Evolutionary conservation across 495 filamentous ascomycete genomes (phyloP), one percentile per base, ranked within the genome.

Genomic region (Apiosordaria backusii): DNA sequence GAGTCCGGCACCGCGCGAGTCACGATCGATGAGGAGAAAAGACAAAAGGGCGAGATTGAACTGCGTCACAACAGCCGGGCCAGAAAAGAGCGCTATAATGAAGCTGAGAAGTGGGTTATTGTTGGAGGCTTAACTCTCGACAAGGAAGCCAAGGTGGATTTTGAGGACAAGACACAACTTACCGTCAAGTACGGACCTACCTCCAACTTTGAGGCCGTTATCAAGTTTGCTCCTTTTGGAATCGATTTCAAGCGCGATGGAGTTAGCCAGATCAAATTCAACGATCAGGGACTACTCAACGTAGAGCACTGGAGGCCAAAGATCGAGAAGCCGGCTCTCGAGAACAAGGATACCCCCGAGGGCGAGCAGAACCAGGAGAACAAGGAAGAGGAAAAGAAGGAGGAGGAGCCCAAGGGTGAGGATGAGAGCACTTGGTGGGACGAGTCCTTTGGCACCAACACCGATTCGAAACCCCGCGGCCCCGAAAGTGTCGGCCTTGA

Each of bases 401-500:
- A 66, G 60, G 68, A 75, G 50, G 64, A 68, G 22, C 18, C 72
- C 57, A 64, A 70, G 64, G 67, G 66, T 2, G 87, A 88, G 65
- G 91, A 97, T 63, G 89, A 97, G 73, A 88, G 88, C 73, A 97
- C 92, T 4, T 97, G 93, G 91, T 99, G 95, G 96, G 95, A 99
- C 19, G 95, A 99, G 78, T 84, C 84, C 55, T 98, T 99, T 77
- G 94, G 93, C 61, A 92, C 93, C 64, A 93, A 91, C 73, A 98
- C 93, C 4, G 95, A 99, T 76, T 85, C 89, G 13, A 98, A 98
- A 77, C 96, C 95, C 23, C 87, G 87, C 71, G 86, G 86, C 13
- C 96, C 95, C 1, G 96, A 98, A 77, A 92, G 92, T 74, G 82
- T 98, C 62, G 93, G 84, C 45, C 77, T 99, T 65, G 95, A 99